Evolutionary conservation across 2,329 filamentous ascomycete genomes (phyloP).

Genomic region (Fusarium sp.): DNA sequence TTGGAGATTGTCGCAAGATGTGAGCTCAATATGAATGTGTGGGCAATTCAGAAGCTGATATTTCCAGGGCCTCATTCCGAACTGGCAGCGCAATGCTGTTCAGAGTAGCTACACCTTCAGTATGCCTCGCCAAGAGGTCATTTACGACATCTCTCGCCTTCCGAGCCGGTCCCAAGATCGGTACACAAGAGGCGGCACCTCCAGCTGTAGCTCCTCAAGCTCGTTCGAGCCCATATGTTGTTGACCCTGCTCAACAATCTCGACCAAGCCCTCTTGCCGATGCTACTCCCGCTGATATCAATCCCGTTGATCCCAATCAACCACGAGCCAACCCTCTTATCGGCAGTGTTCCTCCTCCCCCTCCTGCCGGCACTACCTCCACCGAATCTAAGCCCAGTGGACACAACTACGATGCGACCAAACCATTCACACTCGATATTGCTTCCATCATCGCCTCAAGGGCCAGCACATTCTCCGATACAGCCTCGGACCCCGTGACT

Average conservation of each 20-base stretch:
- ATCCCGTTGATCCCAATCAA: not conserved
- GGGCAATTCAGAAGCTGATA: slow-evolving; percentile 7
- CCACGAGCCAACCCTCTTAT: slow-evolving; percentile 20
- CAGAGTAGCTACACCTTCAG: slow-evolving; percentile 46
- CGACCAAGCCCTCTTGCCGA: slow-evolving; percentile 1
- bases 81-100: slow-evolving; percentile 52
- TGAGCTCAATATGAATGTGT: slow-evolving; percentile 4
- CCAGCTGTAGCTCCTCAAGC: slow-evolving; percentile 11
- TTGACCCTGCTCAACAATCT: slow-evolving; percentile 3
- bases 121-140: slow-evolving; percentile 43
- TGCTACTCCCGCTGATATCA: slow-evolving; percentile 7
- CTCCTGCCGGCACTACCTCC: slow-evolving; percentile 19
- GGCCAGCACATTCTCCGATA: slow-evolving; percentile 39
- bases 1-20: slow-evolving; percentile 39
- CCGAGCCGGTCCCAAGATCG: slow-evolving; percentile 39
- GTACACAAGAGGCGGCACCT: slow-evolving; percentile 11
- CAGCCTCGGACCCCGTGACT: slow-evolving; percentile 44
- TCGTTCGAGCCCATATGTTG: slow-evolving; percentile 20
- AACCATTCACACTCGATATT: slow-evolving; percentile 51
- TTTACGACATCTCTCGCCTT: slow-evolving; percentile 53
- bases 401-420: slow-evolving; percentile 49
- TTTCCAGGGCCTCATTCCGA: slow-evolving; percentile 47
- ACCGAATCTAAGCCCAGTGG: slow-evolving; percentile 12
- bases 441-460: slow-evolving; percentile 54
- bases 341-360: slow-evolving; percentile 22